Base-by-base conservation (phyloP, 1,139 yeast genomes). In the Diutina mesorugosa region DNA sequence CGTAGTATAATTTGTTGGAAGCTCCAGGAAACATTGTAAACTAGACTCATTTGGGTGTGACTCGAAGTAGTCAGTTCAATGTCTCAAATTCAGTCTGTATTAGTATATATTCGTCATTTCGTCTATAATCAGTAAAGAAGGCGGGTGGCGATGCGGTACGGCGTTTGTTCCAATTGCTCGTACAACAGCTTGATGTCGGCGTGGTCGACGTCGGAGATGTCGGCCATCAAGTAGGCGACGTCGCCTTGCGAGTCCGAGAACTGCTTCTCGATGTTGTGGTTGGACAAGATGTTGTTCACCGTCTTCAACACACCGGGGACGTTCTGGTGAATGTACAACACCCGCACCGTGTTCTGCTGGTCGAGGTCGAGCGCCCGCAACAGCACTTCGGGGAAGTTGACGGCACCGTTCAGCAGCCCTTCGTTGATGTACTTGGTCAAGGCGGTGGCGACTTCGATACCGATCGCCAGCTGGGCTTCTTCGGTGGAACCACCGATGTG, bases 401-500 rank as follows among this genome's bases (percentile, higher is more conserved):
- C 99, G 8, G 99, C 93, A 66, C 97, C 98, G 58, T 81, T 80
- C n/a, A 98, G 87, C 65, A 85, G 79, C 76, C 99, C 99, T 77
- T 93, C 99, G 72, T 91, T 93, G 70, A 93, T 87, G 76, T 90
- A 95, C 71, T 89, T 90, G 62, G 91, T 79, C 67, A 93, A 79
- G 41, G 96, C 83, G 55, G 87, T 78, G 59, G 87, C 90, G 59
- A 93, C 99, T 76, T 93, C 99, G 60, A 91, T 78, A 73, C 99
- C 99, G 69, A 93, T 93, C 56, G 98, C 96, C 60, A 90, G 83
- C 79, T 93, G 99, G 45, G 99, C 99, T 77, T 93, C 99, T 73
- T 93, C 98, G 55, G 99, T 93, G 56, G 98, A 90, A 62, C 99
- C 99, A 75, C 99, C 99, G 66, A 93, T 93, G 69, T 93, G 99